Base-by-base conservation (phyloP, 257 asterid genomes). In the Primulina eburnea region DNA sequence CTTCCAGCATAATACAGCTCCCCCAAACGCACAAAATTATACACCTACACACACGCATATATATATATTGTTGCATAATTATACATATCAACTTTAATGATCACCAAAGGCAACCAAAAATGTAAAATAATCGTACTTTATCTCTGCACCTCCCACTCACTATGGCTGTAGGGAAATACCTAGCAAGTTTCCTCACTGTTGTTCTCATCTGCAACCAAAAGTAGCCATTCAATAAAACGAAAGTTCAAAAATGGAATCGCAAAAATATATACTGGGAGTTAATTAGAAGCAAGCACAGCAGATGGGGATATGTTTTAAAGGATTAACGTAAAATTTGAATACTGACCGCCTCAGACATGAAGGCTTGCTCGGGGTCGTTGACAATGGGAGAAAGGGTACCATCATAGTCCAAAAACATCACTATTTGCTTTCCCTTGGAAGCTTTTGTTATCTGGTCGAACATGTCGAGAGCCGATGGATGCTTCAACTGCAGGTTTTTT, bases 1-100 rank as follows among this genome's bases (percentile, higher is more conserved):
- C 98, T 92, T 65, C 98, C 98, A 67, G 98, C 98, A 71, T 92
- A 92, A 83, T 90, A 92, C 88, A 92, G 85, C 85, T 92, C 98
- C 69, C 92, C 87, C 79, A 92, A 81, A 55, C 89, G 85, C 76
- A 92, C 97, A 82, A 90, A 92, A 52, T 81, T 84, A 64, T 92
- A 90, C 8, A 92, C 97, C 96, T 91, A 58, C 24, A 56, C 14
- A 63, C 2, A 64, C 55, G 72, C 12, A 53, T 2, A 35, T 24
- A 38, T 0, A 59, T 38, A 21, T 0, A 59, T 32, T 26, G 8
- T n/a, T 7, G 18, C 47, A 9, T 35, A 40, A 14, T 43, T 2
- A 58, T 17, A 16, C 35, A 32, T 24, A 18, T 47, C 18, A 14
- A 47, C 55, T 47, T 47, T 47, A n/a, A n/a, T n/a, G 3, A 47